Conservation (phyloP, 1,284 basidiomycete species). For the Quambalaria eucalypti region DNA sequence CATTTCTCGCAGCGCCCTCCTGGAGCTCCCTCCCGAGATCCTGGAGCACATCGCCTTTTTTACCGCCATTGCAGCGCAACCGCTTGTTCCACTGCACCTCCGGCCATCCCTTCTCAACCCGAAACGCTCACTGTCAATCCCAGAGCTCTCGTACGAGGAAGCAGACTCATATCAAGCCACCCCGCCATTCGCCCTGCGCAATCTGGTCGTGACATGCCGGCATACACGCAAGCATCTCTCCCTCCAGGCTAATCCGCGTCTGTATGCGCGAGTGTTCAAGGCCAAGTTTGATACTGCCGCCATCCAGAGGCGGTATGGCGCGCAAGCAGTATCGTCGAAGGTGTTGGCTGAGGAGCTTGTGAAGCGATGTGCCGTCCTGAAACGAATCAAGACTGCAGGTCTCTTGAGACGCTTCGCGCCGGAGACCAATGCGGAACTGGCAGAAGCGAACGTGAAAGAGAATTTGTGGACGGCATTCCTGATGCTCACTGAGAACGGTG, state of each 20-base stretch:
- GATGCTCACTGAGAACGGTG: conserved; percentile 34
- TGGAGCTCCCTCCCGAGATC: background rate
- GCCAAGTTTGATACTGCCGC: conserved; percentile 35
- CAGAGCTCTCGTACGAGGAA: background rate
- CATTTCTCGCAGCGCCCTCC: no score
- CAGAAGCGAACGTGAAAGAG: conserved; percentile 17
- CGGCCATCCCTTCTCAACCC: background rate
- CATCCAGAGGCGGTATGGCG: conserved; percentile 27
- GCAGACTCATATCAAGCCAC: conserved; percentile 3
- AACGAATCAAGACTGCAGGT: conserved; percentile 23
- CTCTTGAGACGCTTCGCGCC: background rate
- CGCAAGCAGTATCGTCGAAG: conserved; percentile 13
- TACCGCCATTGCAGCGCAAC: background rate
- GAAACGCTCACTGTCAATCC: background rate
- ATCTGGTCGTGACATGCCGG: conserved; percentile 24
- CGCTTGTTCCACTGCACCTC: conserved; percentile 13
- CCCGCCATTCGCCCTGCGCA: conserved; percentile 23
- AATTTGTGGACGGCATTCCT: conserved; percentile 38
- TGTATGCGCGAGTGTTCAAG: conserved; percentile 36
- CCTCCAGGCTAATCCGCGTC: conserved; percentile 19
- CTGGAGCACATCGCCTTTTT: background rate
- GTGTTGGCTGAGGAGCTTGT: conserved; percentile 26
- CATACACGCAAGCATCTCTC: conserved; percentile 23
- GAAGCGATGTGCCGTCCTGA: conserved; percentile 24
- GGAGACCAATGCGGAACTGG: conserved; percentile 3